phyloP scores from a whole-genome alignment of 768 basidiomycete genomes.

The Pisolithus sp. region DNA sequence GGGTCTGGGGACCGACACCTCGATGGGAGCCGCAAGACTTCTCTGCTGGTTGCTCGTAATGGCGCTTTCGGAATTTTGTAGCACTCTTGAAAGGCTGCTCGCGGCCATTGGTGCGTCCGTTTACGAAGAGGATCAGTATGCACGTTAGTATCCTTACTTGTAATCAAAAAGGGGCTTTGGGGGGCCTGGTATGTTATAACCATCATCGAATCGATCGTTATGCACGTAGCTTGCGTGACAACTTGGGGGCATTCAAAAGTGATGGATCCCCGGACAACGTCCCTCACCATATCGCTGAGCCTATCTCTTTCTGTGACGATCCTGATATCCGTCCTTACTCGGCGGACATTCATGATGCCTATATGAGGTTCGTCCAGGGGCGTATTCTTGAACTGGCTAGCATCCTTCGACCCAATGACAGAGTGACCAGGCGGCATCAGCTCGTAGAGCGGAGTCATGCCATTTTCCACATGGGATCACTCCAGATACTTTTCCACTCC shows the following conservation, averaged over 20 bases:
- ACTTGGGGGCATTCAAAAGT: neutral
- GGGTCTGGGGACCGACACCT: too few relatives aligned
- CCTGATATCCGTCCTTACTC: neutral
- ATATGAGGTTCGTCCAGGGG: neutral
- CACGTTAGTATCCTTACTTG: too few relatives aligned
- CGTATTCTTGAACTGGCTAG: neutral
- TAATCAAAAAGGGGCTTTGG: neutral
- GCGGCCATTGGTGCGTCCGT: neutral
- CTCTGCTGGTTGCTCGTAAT: neutral
- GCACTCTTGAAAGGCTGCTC: neutral
- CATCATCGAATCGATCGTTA: neutral
- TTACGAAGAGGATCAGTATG: neutral
- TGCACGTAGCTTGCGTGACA: neutral
- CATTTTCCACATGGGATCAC: neutral
- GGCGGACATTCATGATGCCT: neutral
- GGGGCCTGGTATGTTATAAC: neutral
- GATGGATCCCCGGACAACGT: neutral
- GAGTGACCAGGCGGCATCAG: neutral
- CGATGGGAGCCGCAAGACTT: neutral
- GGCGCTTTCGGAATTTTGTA: neutral
- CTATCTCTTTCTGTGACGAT: neutral
- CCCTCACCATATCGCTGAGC: neutral
- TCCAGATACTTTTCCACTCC: neutral
- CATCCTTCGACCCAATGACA: neutral
- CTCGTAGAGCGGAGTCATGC: neutral